A percentile compares a stretch with the other conserved stretches of the same genome.
Conservation (phyloP, 768 basidiomycete genomes). For the Amanita pallidorosea region DNA sequence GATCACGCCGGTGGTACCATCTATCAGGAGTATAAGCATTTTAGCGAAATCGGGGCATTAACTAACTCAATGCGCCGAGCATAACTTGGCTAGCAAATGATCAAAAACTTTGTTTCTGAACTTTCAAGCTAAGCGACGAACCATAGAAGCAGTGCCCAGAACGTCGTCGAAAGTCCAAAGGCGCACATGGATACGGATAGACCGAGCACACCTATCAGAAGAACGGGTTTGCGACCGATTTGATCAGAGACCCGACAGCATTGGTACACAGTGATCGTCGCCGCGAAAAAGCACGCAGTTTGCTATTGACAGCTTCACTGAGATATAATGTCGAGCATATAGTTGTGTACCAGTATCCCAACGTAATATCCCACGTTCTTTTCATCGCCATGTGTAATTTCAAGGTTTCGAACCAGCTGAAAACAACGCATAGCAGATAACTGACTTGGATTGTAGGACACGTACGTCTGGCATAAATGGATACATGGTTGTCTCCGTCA, state of each 20-base stretch:
- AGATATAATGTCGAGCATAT: not conserved
- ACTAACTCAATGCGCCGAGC: too few relatives aligned
- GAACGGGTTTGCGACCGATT: conserved; percentile 67
- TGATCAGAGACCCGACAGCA: conserved; percentile 67
- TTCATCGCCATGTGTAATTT: conserved; percentile 46
- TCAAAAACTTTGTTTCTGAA: too few relatives aligned
- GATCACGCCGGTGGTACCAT: too few relatives aligned
- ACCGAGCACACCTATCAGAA: conserved; percentile 54
- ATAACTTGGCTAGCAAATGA: too few relatives aligned
- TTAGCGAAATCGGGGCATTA: too few relatives aligned
- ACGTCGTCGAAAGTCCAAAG: conserved; percentile 64
- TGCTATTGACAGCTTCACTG: conserved; percentile 30
- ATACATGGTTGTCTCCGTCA: conserved; percentile 65
- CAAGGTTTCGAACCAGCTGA: conserved; percentile 32
- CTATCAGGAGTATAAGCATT: too few relatives aligned
- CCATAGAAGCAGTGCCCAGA: conserved; percentile 43
- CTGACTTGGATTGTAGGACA: not conserved
- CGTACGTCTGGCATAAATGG: conserved; percentile 67
- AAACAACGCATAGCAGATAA: not conserved
- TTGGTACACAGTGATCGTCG: conserved; percentile 60
- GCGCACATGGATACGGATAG: conserved; percentile 58
- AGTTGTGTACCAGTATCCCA: conserved; percentile 48
- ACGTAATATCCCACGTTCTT: conserved; percentile 68
- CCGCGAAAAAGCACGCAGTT: conserved; percentile 69
- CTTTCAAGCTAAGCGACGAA: too few relatives aligned